phyloP scores from a whole-genome alignment of 306 rosid species.

The Psophocarpus tetragonolobus region DNA sequence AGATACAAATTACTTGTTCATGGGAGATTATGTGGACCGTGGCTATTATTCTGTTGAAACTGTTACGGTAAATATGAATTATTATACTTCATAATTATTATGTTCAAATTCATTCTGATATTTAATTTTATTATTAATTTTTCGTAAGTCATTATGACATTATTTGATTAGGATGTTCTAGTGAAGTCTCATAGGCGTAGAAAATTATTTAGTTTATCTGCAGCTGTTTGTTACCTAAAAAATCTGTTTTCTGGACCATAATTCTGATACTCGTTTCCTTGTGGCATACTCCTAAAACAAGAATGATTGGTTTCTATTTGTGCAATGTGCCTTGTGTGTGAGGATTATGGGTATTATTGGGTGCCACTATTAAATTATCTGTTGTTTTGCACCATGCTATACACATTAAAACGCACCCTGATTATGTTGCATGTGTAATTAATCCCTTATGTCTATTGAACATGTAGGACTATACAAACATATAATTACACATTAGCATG shows the following conservation, averaged over 20 bases:
- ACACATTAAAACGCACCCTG: no score
- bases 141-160: conserved; percentile 6
- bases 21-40: conserved; percentile 99
- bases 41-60: conserved; percentile 98
- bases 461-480: no score
- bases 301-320: no score
- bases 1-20: conserved; percentile 93
- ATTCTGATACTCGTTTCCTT: neutral
- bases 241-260: neutral
- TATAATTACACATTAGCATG: no score
- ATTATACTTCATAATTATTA: neutral
- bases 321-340: no score
- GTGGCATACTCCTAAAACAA: no score
- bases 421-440: no score
- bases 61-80: conserved; percentile 68
- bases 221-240: neutral
- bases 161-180: conserved; percentile 16
- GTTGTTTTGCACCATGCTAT: no score
- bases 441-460: no score
- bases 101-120: neutral
- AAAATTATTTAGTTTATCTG: neutral
- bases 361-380: no score
- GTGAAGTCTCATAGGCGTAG: neutral
- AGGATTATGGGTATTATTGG: no score
- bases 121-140: neutral